Percentiles rank a stretch among this genome's conserved stretches.
phyloP scores from a whole-genome alignment of 495 filamentous ascomycete species.

The Elasticomyces elasticus region DNA sequence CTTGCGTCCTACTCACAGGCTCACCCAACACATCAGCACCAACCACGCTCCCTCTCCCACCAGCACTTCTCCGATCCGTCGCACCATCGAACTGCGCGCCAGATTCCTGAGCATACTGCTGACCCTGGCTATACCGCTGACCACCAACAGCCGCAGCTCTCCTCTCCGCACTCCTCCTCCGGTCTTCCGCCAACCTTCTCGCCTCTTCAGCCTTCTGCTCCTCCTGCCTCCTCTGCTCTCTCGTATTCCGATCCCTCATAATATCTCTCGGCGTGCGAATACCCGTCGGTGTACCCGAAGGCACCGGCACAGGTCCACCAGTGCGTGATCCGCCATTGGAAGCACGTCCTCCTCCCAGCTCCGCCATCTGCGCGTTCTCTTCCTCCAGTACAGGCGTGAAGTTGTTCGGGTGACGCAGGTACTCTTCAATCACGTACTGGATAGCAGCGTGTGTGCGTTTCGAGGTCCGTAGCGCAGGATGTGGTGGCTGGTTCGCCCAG shows the following conservation, averaged over 20 bases:
- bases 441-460: constrained; percentile 66
- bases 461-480: constrained; percentile 49
- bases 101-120: constrained; percentile 12
- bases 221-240: constrained; percentile 25
- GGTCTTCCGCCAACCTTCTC: constrained; percentile 22
- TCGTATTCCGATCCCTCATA: constrained; percentile 30
- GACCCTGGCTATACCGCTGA: constrained; percentile 14
- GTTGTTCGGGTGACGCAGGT: constrained; percentile 66
- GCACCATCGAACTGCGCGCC: constrained; percentile 8
- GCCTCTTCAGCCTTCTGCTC: constrained; percentile 27
- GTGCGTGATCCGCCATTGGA: constrained; percentile 33
- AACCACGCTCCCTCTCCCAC: constrained; percentile 5
- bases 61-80: constrained; percentile 1
- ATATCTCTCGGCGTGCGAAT: constrained; percentile 32
- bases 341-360: constrained; percentile 44
- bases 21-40: constrained; percentile 15
- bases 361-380: constrained; percentile 90
- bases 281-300: constrained; percentile 21
- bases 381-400: constrained; percentile 81
- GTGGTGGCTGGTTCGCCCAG: constrained; percentile 29
- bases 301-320: constrained; percentile 30
- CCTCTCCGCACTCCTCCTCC: constrained; percentile 31
- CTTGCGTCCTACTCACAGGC: constrained; percentile 14
- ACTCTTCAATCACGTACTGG: constrained; percentile 84
- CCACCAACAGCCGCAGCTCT: constrained; percentile 29